A percentile compares a stretch with the other conserved stretches of the same genome.
phyloP scores from a whole-genome alignment of 2,329 filamentous ascomycete genomes.

The Coniella lustricola region DNA sequence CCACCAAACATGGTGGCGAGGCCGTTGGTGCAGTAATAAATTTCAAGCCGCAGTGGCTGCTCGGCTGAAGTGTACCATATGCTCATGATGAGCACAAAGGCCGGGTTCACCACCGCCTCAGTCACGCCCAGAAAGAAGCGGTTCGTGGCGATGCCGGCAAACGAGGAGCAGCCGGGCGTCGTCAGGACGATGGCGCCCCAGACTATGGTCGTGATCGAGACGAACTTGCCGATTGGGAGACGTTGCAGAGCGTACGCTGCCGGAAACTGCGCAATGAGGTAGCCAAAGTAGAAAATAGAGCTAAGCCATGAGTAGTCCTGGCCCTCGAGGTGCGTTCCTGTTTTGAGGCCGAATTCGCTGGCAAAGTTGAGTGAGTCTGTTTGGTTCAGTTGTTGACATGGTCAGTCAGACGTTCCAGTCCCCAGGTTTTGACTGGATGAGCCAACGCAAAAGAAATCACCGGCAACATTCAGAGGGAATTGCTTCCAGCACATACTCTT shows the following conservation, averaged over 20 bases:
- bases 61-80: constrained; percentile 45
- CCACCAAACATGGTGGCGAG: constrained; percentile 57
- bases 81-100: constrained; percentile 48
- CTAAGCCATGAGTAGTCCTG: constrained; percentile 46
- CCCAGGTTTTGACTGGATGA: background rate
- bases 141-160: constrained; percentile 46
- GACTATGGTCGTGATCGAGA: constrained; percentile 34
- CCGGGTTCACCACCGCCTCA: constrained; percentile 51
- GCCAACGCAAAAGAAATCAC: background rate
- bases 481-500: constrained; percentile 21
- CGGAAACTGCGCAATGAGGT: constrained; percentile 38
- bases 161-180: constrained; percentile 45
- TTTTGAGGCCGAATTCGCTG: constrained; percentile 39
- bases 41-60: constrained; percentile 44
- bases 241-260: constrained; percentile 39
- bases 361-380: constrained; percentile 41
- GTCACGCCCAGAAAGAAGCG: constrained; percentile 50
- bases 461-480: background rate
- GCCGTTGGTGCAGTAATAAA: constrained; percentile 50
- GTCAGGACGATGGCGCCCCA: constrained; percentile 44
- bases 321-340: constrained; percentile 38
- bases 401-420: background rate
- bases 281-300: constrained; percentile 47
- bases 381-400: background rate
- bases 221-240: constrained; percentile 41